phyloP scores from a whole-genome alignment of 1,139 yeast genomes.

The Pichia sp. region DNA sequence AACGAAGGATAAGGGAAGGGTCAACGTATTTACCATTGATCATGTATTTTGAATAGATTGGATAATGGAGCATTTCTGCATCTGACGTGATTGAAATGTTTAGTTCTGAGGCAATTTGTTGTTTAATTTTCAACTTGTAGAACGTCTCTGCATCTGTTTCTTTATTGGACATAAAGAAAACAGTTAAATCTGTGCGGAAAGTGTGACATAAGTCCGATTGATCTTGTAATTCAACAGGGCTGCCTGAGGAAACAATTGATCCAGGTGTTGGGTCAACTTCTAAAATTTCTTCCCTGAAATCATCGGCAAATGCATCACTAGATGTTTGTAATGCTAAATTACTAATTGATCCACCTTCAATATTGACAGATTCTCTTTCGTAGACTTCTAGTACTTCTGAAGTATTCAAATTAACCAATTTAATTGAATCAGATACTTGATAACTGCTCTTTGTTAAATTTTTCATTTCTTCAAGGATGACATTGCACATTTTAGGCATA shows the following conservation, averaged over 20 bases:
- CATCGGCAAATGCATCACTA: neutral
- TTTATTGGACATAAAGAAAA: conserved; percentile 11
- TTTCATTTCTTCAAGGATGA: conserved; percentile 24
- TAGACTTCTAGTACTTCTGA: conserved; percentile 12
- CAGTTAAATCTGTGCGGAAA: conserved; percentile 7
- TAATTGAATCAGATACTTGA: conserved; percentile 18
- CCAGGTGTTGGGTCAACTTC: conserved; percentile 10
- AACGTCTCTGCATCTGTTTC: conserved; percentile 2
- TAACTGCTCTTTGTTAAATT: conserved; percentile 17
- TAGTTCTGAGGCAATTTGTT: neutral
- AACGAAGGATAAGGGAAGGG: conserved; percentile 8
- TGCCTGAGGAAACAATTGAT: neutral
- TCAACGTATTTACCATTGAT: conserved; percentile 1
- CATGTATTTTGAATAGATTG: conserved; percentile 2
- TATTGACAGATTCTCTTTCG: neutral
- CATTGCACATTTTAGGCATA: conserved; percentile 18
- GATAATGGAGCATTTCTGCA: conserved; percentile 8
- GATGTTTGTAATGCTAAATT: no score
- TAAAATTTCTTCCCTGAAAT: neutral
- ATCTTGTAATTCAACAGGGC: neutral
- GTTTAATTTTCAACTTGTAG: neutral
- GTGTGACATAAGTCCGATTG: neutral
- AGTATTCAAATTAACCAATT: conserved; percentile 19
- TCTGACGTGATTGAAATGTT: neutral
- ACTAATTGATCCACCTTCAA: no score